Evolutionary conservation across 768 basidiomycete genomes (phyloP).

Genomic region (Lentinula edodes): DNA sequence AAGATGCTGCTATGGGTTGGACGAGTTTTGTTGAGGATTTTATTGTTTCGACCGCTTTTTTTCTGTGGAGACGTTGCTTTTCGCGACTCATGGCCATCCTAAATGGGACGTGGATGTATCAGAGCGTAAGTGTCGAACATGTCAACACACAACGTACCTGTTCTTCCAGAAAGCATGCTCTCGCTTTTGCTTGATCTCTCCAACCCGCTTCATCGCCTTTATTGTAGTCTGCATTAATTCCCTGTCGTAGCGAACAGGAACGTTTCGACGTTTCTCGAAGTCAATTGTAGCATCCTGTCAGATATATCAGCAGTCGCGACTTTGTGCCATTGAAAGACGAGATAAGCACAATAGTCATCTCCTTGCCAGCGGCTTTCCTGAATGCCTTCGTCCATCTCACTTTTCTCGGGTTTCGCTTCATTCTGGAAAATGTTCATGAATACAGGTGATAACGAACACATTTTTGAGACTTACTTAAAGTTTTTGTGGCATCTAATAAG

Average conservation of each 20-base stretch:
- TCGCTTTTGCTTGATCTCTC: slow-evolving; percentile 85
- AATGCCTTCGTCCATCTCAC: slow-evolving; percentile 99
- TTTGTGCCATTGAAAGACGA: slow-evolving; percentile 19
- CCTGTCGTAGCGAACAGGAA: slow-evolving; percentile 95
- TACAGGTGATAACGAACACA: not conserved
- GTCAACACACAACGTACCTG: slow-evolving; percentile 38
- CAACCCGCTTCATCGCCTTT: slow-evolving; percentile 93
- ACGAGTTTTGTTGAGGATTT: slow-evolving; percentile 53
- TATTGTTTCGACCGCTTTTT: slow-evolving; percentile 53
- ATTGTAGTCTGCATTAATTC: slow-evolving; percentile 89
- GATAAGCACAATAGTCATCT: slow-evolving; percentile 86
- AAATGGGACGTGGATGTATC: slow-evolving; percentile 8
- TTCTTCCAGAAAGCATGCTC: slow-evolving; percentile 97
- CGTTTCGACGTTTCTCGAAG: slow-evolving; percentile 97
- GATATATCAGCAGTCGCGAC: not conserved
- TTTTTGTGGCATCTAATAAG: slow-evolving; percentile 89
- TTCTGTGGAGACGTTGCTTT: slow-evolving; percentile 70
- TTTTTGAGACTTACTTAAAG: slow-evolving; percentile 70
- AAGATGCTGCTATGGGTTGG: slow-evolving; percentile 47
- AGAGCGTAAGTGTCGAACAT: not conserved
- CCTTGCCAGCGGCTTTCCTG: slow-evolving; percentile 96
- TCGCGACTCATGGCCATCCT: slow-evolving; percentile 85
- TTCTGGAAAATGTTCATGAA: slow-evolving; percentile 40
- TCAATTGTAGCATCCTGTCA: slow-evolving; percentile 93
- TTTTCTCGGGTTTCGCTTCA: slow-evolving; percentile 99